phyloP scores from a whole-genome alignment of 768 basidiomycete genomes.

The Boletellus ananas region DNA sequence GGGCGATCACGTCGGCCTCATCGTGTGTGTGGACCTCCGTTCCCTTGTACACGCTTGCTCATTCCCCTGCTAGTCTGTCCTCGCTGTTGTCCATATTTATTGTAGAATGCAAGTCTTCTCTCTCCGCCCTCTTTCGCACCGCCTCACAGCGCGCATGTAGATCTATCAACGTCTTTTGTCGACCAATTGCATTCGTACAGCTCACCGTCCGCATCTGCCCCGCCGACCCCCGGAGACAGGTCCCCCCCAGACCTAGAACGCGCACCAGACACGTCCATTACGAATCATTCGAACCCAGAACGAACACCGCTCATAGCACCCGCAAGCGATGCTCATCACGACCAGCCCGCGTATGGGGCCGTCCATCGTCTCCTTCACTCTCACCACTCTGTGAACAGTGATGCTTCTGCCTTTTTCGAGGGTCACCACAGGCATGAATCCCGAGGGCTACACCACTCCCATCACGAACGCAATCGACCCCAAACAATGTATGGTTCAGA shows the following conservation, averaged over 20 bases:
- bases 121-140: background rate
- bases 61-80: conserved; percentile 41
- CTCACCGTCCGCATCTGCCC: conserved; percentile 45
- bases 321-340: background rate
- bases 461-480: conserved; percentile 28
- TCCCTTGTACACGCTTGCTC: conserved; percentile 1
- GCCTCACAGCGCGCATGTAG: conserved; percentile 34
- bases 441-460: conserved; percentile 21
- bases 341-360: conserved; percentile 20
- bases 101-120: conserved; percentile 62
- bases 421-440: conserved; percentile 37
- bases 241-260: conserved; percentile 12
- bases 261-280: conserved; percentile 1
- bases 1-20: conserved; percentile 60
- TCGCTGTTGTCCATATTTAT: conserved; percentile 72
- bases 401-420: conserved; percentile 22
- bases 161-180: conserved; percentile 72
- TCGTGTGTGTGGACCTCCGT: conserved; percentile 54
- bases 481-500: conserved; percentile 20
- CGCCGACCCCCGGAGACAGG: conserved; percentile 25
- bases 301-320: conserved; percentile 15
- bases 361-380: background rate
- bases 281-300: conserved; percentile 12
- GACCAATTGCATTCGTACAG: conserved; percentile 62
- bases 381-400: background rate